Percentiles rank a stretch among this genome's conserved stretches.
Evolutionary conservation across 2,329 filamentous ascomycete species (phyloP).

Genomic region (Cephalotrichum gorgonifer): DNA sequence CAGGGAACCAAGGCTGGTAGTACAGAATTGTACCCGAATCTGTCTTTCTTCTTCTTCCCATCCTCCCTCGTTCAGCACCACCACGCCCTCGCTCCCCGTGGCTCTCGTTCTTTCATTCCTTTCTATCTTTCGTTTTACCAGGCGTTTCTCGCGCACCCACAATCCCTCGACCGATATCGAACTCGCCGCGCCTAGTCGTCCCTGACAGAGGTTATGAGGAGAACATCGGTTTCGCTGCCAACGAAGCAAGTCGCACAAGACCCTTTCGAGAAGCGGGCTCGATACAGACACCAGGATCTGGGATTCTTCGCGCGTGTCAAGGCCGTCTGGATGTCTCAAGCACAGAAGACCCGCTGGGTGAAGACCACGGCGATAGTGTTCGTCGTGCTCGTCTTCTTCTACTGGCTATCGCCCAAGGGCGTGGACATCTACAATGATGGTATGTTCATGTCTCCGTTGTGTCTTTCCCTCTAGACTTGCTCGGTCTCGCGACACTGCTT

Average conservation of each 20-base stretch:
- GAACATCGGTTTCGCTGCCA: conserved; percentile 53
- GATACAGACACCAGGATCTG: conserved; percentile 40
- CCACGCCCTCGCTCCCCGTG: not conserved
- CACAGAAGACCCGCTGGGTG: conserved; percentile 54
- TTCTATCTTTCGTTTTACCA: not conserved
- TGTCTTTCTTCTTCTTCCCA: not conserved
- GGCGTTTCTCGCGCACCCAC: not conserved
- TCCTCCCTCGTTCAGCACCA: not conserved
- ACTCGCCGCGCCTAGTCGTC: not conserved
- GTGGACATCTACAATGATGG: conserved; percentile 42
- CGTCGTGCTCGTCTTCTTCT: conserved; percentile 50
- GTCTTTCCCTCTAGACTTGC: not conserved
- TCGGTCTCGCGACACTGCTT: not conserved
- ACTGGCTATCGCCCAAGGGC: conserved; percentile 51
- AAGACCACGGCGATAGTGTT: conserved; percentile 55
- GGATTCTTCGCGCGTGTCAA: conserved; percentile 44
- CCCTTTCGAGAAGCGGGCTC: conserved; percentile 54
- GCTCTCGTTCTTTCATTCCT: not conserved
- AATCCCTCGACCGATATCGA: not conserved
- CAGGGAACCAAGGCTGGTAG: not conserved
- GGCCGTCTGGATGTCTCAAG: conserved; percentile 50
- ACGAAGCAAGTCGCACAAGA: conserved; percentile 50
- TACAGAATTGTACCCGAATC: not conserved
- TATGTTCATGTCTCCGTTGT: conserved; percentile 12
- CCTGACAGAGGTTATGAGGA: conserved; percentile 38